Evolutionary conservation across 2,329 filamentous ascomycete genomes (phyloP), one percentile per base, ranked within the genome.

Genomic region (Cylindrodendrum hubeiense): DNA sequence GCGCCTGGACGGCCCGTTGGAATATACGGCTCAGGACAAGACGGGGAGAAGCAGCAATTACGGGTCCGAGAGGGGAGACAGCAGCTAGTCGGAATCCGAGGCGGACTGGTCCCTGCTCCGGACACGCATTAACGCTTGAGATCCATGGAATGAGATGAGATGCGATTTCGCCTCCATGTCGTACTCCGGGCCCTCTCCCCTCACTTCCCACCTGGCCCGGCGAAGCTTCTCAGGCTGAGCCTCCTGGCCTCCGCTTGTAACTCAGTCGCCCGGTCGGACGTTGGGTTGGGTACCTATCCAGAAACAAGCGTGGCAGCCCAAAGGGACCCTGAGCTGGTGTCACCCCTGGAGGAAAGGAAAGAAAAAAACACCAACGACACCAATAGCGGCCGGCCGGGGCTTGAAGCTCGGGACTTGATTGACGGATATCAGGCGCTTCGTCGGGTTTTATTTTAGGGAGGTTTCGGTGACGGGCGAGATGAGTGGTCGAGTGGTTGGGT

Each of bases 231-330:
- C 15, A 30, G 33, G 33, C n/a, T 44, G 26, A 44, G 49, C 28
- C 33, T 49, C 26, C 28, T 43, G 50, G 51, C 28, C 49, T 52
- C 24, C 33, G 33, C 47, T 33, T 34, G 50, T 28, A 59, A 52
- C 53, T 57, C 24, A 55, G 47, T 34, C 4, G 12, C 15, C 37
- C 3, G 37, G 37, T 19, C 37, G 37, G 15, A 8, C 21, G 66
- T 49, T 60, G 44, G 47, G 54, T 68, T 64, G 62, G 67, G 60
- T 59, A 65, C 53, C 60, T 59, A 60, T 63, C 44, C 30, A 41
- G 17, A 63, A n/a, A 59, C 55, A 50, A 64, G 51, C 60, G 65
- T 71, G 49, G 51, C 62, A 60, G 60, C 67, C 60, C 63, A 68
- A 68, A 72, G 30, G 59, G 62, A 49, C 60, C 54, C 54, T 51